Conservation (phyloP, 2,329 filamentous ascomycete species). For the Paraphaeosphaeria minitans region DNA sequence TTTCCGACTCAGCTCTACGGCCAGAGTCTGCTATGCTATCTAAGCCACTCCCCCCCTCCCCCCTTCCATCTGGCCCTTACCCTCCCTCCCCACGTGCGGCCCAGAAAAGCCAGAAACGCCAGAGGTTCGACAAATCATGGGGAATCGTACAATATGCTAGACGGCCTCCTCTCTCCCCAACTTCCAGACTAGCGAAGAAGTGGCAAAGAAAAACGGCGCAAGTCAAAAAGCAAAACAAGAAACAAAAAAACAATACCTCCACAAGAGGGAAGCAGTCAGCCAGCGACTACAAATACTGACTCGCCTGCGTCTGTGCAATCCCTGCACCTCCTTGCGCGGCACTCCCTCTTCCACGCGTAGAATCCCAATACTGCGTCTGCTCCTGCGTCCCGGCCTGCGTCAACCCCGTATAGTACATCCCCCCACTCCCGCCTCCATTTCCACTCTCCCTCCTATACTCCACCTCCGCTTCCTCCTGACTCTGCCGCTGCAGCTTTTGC, state of each 20-base stretch:
- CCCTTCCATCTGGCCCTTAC: too few relatives aligned
- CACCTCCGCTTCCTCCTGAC: conserved; percentile 41
- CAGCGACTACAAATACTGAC: background rate
- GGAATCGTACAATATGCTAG: conserved; percentile 11
- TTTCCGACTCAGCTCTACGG: too few relatives aligned
- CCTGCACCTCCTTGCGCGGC: background rate
- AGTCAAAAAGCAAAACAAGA: too few relatives aligned
- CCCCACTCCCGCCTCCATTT: background rate
- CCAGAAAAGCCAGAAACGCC: conserved; percentile 2
- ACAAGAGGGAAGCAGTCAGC: too few relatives aligned
- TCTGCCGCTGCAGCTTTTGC: conserved; percentile 50
- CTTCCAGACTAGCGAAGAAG: too few relatives aligned
- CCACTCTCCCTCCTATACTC: conserved; percentile 10
- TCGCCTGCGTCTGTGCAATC: background rate
- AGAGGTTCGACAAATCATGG: background rate
- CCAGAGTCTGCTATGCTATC: too few relatives aligned
- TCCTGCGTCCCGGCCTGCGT: conserved; percentile 12
- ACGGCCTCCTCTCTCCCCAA: too few relatives aligned
- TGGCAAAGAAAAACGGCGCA: too few relatives aligned
- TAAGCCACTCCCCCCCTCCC: too few relatives aligned
- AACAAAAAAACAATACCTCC: too few relatives aligned
- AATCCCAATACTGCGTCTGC: conserved; percentile 11
- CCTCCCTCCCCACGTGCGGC: too few relatives aligned
- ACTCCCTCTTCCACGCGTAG: background rate
- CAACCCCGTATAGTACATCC: background rate